Conservation (phyloP, 2,329 filamentous ascomycete species). For the Cercospora nicotianae region DNA sequence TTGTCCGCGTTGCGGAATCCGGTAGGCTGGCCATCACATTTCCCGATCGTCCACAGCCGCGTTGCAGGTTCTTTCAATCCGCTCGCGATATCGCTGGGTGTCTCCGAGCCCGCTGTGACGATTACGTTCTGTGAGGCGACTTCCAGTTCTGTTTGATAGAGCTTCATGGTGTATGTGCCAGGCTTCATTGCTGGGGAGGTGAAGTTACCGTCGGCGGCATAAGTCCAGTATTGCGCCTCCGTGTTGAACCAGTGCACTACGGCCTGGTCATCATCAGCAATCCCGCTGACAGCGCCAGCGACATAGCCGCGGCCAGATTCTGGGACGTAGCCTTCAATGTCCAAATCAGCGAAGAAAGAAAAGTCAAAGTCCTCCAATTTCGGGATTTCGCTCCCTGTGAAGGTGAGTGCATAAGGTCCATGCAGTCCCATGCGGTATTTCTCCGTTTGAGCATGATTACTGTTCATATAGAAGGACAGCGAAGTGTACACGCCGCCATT, state of each 20-base stretch:
- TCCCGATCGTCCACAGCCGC: slow-evolving; percentile 61
- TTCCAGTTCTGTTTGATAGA: slow-evolving; percentile 61
- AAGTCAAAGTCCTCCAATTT: slow-evolving; percentile 49
- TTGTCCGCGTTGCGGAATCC: slow-evolving; percentile 68
- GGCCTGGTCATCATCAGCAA: slow-evolving; percentile 53
- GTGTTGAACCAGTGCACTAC: slow-evolving; percentile 67
- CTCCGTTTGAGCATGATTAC: slow-evolving; percentile 63
- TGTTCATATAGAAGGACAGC: slow-evolving; percentile 70
- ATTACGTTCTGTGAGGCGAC: slow-evolving; percentile 53
- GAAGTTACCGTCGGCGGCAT: slow-evolving; percentile 57
- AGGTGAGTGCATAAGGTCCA: slow-evolving; percentile 64
- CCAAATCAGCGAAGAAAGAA: slow-evolving; percentile 60
- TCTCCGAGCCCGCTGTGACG: slow-evolving; percentile 53
- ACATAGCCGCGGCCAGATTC: slow-evolving; percentile 59
- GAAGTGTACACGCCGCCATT: slow-evolving; percentile 58
- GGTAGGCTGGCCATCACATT: slow-evolving; percentile 60
- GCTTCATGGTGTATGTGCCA: slow-evolving; percentile 67
- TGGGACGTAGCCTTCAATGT: slow-evolving; percentile 59
- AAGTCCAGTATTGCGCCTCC: slow-evolving; percentile 65
- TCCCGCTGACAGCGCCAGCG: slow-evolving; percentile 60
- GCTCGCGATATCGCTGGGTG: slow-evolving; percentile 54
- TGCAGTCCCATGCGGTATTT: slow-evolving; percentile 62
- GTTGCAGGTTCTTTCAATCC: slow-evolving; percentile 51
- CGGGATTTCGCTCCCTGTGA: slow-evolving; percentile 60
- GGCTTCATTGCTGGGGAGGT: slow-evolving; percentile 67